Evolutionary conservation across 169 alveolate species (phyloP).

Genomic region (Babesia ovis): DNA sequence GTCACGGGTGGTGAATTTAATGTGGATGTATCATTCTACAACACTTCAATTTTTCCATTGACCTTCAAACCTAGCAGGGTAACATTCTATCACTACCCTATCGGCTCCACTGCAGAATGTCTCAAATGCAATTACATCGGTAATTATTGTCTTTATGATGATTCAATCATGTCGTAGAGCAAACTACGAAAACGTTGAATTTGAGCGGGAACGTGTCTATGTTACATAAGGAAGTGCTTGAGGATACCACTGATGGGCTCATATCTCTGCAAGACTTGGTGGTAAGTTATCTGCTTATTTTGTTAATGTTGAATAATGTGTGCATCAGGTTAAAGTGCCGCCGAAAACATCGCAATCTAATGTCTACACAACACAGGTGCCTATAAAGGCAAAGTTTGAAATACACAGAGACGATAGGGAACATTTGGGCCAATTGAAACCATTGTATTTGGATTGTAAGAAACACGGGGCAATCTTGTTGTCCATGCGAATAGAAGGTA

Average conservation of each 20-base stretch:
- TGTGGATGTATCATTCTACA: conserved; percentile 44
- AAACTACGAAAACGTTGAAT: not conserved
- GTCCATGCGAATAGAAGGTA: conserved; percentile 58
- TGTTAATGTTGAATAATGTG: not conserved
- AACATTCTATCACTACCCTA: conserved; percentile 66
- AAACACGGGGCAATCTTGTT: conserved; percentile 51
- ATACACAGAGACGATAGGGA: not conserved
- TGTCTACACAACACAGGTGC: not conserved
- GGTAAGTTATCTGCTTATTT: conserved; percentile 6
- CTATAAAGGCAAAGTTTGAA: conserved; percentile 6
- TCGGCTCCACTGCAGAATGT: conserved; percentile 52
- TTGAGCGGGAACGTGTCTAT: not conserved
- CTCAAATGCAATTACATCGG: conserved; percentile 10
- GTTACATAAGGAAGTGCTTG: not conserved
- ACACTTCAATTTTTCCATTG: conserved; percentile 66
- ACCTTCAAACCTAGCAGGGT: conserved; percentile 56
- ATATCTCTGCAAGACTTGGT: conserved; percentile 7
- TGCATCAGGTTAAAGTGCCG: conserved; percentile 7
- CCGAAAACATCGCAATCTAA: not conserved
- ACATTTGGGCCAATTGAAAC: conserved; percentile 38
- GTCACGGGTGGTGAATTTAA: conserved; percentile 71
- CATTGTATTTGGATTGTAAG: conserved; percentile 71
- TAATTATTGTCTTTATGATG: not conserved
- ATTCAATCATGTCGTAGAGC: not conserved
- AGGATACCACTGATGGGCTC: conserved; percentile 21